These are phyloP conservation scores for Sphaerulina populicola DNA, from an alignment of 2,329 filamentous ascomycete species.

Conservation along the genomic window DNA sequence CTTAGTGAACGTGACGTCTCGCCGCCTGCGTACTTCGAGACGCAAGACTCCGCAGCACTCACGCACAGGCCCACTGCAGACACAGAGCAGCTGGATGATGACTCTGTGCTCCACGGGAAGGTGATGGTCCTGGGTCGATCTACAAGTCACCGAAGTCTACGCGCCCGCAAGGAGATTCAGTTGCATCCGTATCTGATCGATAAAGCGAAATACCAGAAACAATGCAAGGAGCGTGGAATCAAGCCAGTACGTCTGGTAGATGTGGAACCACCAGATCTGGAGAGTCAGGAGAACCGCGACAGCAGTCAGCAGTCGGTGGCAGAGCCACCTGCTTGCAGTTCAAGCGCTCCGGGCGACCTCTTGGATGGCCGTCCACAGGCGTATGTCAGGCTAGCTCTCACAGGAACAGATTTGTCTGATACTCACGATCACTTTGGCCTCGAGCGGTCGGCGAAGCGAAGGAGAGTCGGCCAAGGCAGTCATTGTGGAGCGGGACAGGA, in stretches of 20 bases:
- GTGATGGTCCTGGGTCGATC: not conserved
- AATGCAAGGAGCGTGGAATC: conserved; percentile 38
- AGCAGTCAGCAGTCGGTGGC: conserved; percentile 5
- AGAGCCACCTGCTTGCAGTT: not conserved
- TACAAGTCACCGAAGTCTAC: conserved; percentile 30
- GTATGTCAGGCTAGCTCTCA: not conserved
- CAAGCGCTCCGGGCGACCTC: not conserved
- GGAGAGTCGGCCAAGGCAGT: conserved; percentile 1
- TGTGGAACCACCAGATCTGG: conserved; percentile 10
- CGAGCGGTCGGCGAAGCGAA: conserved; percentile 1
- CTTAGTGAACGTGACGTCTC: conserved; percentile 25
- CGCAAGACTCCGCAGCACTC: not conserved
- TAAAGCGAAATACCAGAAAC: conserved; percentile 37
- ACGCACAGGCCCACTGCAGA: not conserved
- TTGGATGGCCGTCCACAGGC: not conserved
- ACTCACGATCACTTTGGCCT: not conserved
- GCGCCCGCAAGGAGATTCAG: conserved; percentile 43
- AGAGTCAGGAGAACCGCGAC: conserved; percentile 12
- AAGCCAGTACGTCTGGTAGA: conserved; percentile 36
- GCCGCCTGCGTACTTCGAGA: conserved; percentile 12
- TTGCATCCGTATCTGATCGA: conserved; percentile 44
- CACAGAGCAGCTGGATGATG: not conserved
- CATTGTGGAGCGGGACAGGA: conserved; percentile 1
- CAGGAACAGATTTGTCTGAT: not conserved
- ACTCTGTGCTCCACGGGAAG: conserved; percentile 1